Evolutionary conservation across 768 basidiomycete species (phyloP).

Genomic region (Termitomyces sp.): DNA sequence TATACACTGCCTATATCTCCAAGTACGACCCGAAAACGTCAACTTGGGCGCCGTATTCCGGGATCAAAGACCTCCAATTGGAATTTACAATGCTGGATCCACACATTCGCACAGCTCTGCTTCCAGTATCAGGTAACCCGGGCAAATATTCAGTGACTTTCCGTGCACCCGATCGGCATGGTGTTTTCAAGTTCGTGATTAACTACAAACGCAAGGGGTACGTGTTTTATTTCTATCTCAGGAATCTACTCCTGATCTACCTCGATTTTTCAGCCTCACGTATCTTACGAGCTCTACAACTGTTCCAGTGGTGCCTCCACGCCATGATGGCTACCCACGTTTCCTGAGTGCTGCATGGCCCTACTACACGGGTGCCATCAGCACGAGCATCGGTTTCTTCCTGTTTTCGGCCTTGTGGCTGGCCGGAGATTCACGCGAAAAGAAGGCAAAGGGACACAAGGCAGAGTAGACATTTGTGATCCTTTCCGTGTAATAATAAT

Average conservation of each 20-base stretch:
- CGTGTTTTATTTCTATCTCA: conserved; percentile 19
- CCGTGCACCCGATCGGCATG: conserved; percentile 91
- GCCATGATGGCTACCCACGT: conserved; percentile 93
- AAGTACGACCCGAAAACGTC: conserved; percentile 53
- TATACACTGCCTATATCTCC: conserved; percentile 72
- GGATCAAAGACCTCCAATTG: conserved; percentile 77
- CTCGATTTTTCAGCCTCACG: conserved; percentile 51
- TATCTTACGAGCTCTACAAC: conserved; percentile 69
- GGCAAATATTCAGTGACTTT: conserved; percentile 81
- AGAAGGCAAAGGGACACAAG: conserved; percentile 44
- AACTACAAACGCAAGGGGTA: conserved; percentile 89
- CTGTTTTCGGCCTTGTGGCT: conserved; percentile 88
- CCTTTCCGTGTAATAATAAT: conserved; percentile 3
- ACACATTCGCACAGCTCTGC: conserved; percentile 80
- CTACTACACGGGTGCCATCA: conserved; percentile 89
- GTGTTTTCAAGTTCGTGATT: conserved; percentile 96
- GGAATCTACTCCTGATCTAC: conserved; percentile 1
- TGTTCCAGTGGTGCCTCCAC: conserved; percentile 86
- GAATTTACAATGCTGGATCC: conserved; percentile 99
- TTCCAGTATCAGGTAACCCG: conserved; percentile 48
- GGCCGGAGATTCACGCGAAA: conserved; percentile 72
- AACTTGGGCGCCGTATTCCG: conserved; percentile 71
- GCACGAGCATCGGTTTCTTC: conserved; percentile 82
- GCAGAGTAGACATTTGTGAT: conserved; percentile 31
- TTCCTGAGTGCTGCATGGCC: conserved; percentile 97